A percentile compares a stretch with the other conserved stretches of the same genome.
Conservation (phyloP, 441 rosid species). For the Erysimum pusillum region DNA sequence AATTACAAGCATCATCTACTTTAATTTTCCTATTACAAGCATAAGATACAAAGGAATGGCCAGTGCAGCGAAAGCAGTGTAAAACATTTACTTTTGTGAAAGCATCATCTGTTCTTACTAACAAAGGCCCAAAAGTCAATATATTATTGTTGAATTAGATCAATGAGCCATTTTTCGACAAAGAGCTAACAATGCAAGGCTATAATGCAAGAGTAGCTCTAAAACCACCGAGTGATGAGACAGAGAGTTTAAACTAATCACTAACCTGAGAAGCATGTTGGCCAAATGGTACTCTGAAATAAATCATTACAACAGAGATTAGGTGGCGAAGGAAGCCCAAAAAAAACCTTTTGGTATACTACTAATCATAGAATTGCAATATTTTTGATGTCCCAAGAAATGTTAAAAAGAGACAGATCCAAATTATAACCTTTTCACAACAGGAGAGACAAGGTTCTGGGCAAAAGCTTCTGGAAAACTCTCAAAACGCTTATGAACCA, state of each 20-base stretch:
- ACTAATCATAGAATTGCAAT: neutral
- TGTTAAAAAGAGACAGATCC: constrained; percentile 2
- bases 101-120: constrained; percentile 11
- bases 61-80: constrained; percentile 27
- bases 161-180: constrained; percentile 29
- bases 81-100: constrained; percentile 25
- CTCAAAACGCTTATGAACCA: constrained; percentile 99
- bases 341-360: neutral
- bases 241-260: constrained; percentile 22
- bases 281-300: constrained; percentile 71
- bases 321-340: constrained; percentile 37
- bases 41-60: constrained; percentile 25
- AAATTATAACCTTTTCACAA: constrained; percentile 65
- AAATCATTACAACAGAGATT: constrained; percentile 30
- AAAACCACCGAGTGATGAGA: constrained; percentile 8
- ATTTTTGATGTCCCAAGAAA: neutral
- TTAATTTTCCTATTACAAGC: constrained; percentile 2
- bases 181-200: constrained; percentile 21
- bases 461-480: constrained; percentile 96
- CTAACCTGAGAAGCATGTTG: constrained; percentile 81
- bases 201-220: constrained; percentile 24
- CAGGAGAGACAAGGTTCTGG: constrained; percentile 82
- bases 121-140: constrained; percentile 17
- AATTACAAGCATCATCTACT: constrained; percentile 31
- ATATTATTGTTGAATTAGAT: constrained; percentile 7